A percentile compares a stretch with the other conserved stretches of the same genome.
Conservation (phyloP, 371 early-diverging fungal species). For the Fennellomyces sp. region DNA sequence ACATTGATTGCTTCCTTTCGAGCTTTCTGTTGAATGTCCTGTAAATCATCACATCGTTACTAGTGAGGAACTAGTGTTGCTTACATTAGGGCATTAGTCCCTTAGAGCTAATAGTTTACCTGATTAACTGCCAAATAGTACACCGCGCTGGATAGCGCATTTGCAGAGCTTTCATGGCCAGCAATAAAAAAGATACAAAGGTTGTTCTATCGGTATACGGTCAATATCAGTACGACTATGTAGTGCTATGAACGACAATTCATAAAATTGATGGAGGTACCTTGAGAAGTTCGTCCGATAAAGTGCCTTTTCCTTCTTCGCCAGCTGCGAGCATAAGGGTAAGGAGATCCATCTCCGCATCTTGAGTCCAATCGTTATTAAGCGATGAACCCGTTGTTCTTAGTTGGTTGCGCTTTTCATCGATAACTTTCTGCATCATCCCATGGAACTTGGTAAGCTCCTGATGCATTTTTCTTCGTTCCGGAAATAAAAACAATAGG, state of each 20-base stretch:
- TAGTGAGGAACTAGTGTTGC: too few relatives aligned
- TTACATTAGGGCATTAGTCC: too few relatives aligned
- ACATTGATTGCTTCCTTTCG: conserved; percentile 45
- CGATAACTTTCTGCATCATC: conserved; percentile 39
- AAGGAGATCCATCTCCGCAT: conserved; percentile 42
- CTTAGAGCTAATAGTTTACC: conserved; percentile 11
- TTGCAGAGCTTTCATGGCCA: conserved; percentile 25
- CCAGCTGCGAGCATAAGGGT: conserved; percentile 43
- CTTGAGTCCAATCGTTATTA: conserved; percentile 19
- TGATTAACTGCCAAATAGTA: conserved; percentile 26
- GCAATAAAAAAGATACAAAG: background rate
- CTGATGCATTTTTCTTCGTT: conserved; percentile 27
- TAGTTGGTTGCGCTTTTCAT: conserved; percentile 27
- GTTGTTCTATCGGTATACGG: too few relatives aligned
- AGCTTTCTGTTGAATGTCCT: conserved; percentile 41
- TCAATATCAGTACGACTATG: too few relatives aligned
- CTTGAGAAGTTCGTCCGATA: conserved; percentile 30
- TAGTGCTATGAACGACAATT: too few relatives aligned
- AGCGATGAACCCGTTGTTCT: conserved; percentile 27
- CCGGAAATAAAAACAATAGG: conserved; percentile 22
- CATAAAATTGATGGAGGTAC: conserved; percentile 15
- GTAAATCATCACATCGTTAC: conserved; percentile 14
- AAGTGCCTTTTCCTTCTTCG: conserved; percentile 18
- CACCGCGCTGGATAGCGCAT: conserved; percentile 17
- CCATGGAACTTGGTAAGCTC: conserved; percentile 19